These are phyloP conservation scores for Dothideomycetes sp. DNA, from an alignment of 2,329 filamentous ascomycete species.

Conservation along the genomic window DNA sequence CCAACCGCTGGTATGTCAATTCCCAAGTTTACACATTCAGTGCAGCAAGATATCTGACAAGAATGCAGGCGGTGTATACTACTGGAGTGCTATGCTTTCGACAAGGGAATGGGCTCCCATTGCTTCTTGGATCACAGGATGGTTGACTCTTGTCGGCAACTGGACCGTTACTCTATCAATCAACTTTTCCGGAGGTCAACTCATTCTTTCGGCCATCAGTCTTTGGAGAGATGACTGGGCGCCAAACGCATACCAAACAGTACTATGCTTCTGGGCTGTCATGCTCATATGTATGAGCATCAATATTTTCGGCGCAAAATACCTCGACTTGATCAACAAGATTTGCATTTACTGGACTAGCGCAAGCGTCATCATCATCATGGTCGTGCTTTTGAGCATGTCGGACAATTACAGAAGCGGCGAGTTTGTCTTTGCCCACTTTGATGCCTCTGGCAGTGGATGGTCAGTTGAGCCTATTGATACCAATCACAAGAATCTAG, in stretches of 20 bases:
- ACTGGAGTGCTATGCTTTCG: constrained; percentile 56
- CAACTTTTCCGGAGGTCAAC: constrained; percentile 62
- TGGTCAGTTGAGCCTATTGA: constrained; percentile 34
- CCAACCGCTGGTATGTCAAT: constrained; percentile 40
- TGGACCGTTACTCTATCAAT: constrained; percentile 56
- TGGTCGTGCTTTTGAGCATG: constrained; percentile 54
- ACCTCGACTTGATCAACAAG: constrained; percentile 59
- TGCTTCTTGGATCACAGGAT: constrained; percentile 59
- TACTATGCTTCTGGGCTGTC: constrained; percentile 61
- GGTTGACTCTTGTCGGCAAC: constrained; percentile 62
- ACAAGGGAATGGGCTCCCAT: constrained; percentile 55
- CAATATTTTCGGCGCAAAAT: constrained; percentile 53
- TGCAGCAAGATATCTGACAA: not conserved
- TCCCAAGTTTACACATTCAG: no score
- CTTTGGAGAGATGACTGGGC: constrained; percentile 60
- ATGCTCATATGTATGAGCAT: constrained; percentile 53
- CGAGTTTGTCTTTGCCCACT: constrained; percentile 58
- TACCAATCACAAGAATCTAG: not conserved
- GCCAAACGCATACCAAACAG: constrained; percentile 57
- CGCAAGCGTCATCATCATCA: constrained; percentile 55
- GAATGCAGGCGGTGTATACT: constrained; percentile 54
- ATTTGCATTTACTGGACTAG: constrained; percentile 64
- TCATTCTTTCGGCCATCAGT: constrained; percentile 56
- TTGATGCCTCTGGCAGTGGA: constrained; percentile 53
- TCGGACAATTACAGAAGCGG: constrained; percentile 45